Percentiles rank a stretch among this genome's conserved stretches.
These are phyloP conservation scores for Euphorbia pulcherrima DNA, from an alignment of 345 rosid genomes.

Conservation along the genomic window DNA sequence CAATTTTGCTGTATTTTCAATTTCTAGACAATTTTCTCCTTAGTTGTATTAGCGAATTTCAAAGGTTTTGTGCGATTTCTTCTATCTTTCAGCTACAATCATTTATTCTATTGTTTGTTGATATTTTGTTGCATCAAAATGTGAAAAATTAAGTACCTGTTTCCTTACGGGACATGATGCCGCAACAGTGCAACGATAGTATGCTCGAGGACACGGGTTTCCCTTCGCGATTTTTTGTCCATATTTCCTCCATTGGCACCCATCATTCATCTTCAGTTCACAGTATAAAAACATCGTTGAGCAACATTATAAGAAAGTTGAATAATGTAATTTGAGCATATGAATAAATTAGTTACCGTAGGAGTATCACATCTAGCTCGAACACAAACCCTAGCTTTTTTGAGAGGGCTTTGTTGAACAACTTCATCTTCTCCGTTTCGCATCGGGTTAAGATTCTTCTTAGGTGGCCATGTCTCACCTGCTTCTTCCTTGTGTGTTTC, in stretches of 20 bases:
- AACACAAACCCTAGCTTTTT: constrained; percentile 89
- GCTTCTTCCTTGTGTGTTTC: constrained; percentile 45
- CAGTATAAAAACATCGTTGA: too few species aligned
- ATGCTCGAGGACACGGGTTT: constrained; percentile 95
- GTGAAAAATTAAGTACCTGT: constrained; percentile 70
- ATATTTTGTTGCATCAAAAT: too few species aligned
- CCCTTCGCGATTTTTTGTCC: constrained; percentile 93
- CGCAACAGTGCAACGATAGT: constrained; percentile 84
- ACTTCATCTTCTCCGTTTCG: constrained; percentile 50
- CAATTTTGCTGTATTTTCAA: too few species aligned
- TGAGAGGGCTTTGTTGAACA: constrained; percentile 52
- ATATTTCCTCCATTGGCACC: constrained; percentile 97
- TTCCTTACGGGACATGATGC: constrained; percentile 86
- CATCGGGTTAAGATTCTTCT: constrained; percentile 37
- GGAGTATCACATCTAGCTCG: constrained; percentile 81
- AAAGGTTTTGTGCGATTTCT: too few species aligned
- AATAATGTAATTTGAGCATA: too few species aligned
- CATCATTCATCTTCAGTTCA: constrained; percentile 74
- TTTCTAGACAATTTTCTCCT: too few species aligned
- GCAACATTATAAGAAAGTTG: too few species aligned
- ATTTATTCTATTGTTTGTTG: too few species aligned
- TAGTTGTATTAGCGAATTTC: too few species aligned
- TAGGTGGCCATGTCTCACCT: constrained; percentile 35
- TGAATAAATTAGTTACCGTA: constrained; percentile 46
- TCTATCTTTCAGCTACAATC: too few species aligned